Base-by-base conservation (phyloP, 2,329 filamentous ascomycete genomes). In the Ophiocordyceps sinensis region DNA sequence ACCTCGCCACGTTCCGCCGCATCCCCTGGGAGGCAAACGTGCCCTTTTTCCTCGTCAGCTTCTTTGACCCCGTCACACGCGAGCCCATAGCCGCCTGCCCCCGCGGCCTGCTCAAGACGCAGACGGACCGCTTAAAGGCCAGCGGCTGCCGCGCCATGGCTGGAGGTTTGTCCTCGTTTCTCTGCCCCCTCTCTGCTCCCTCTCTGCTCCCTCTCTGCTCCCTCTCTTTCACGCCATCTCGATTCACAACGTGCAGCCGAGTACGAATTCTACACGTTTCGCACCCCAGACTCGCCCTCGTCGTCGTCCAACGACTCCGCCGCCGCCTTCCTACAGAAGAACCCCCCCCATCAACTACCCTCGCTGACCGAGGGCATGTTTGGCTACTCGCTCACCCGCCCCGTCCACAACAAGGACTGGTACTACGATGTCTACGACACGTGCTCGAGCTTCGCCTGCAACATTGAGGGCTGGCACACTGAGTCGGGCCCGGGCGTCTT, bases 201-300 rank as follows among this genome's bases (percentile, higher is more conserved):
- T n/a, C n/a, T n/a, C n/a, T n/a, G n/a, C n/a, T n/a, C n/a, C n/a
- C n/a, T n/a, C n/a, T n/a, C n/a, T n/a, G n/a, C n/a, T 19, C 19
- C 19, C 9, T 19, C 15, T 26, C n/a, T 10, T 12, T 12, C 5
- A 6, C 14, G 7, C 14, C 23, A 1, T n/a, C 11, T 17, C 21
- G 17, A 2, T 36, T 31, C 10, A 39, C 47, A 41, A 1, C 15
- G 15, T 15, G 12, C 39, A 94, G 87, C 85, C 53, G 88, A 94
- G 59, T 94, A 91, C 65, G 88, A 95, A 54, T 95, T 95, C 71
- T 94, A 82, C 67, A 85, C 91, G 54, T 95, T 94, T 64, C 75
- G 79, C 53, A 75, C 76, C 5, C 87, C 87, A 10, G 53, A 65
- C 15, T 52, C 60, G 31, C 60, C 66, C 28, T 56, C 67, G 17